phyloP scores from a whole-genome alignment of 331 rosid genomes.

The Acacia pycnantha region DNA sequence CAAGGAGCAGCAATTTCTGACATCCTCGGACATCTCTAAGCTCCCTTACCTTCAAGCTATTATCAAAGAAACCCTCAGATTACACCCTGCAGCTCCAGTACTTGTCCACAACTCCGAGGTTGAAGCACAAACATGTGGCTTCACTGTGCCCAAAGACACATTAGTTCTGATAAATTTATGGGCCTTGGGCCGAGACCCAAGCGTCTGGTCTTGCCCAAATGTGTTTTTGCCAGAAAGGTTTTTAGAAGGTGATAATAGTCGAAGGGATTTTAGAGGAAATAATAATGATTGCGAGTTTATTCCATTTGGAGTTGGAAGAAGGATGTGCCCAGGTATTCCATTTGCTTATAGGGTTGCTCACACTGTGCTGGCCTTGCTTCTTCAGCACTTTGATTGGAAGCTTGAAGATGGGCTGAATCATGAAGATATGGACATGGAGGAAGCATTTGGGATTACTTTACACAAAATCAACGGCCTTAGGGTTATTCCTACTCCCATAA shows the following conservation, averaged over 20 bases:
- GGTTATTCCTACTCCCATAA: not conserved
- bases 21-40: not conserved
- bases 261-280: not conserved
- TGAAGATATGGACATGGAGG: not conserved
- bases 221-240: no score
- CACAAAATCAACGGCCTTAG: not conserved
- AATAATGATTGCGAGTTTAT: not conserved
- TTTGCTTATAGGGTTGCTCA: not conserved
- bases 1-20: not conserved
- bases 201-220: no score
- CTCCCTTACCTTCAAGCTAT: not conserved
- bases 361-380: not conserved
- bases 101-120: no score
- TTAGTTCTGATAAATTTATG: no score
- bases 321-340: not conserved
- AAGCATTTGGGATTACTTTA: not conserved
- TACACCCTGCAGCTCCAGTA: no score
- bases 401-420: not conserved
- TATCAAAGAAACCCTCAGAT: not conserved
- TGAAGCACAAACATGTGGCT: no score
- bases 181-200: no score
- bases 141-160: no score
- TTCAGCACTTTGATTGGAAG: not conserved
- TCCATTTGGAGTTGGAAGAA: not conserved
- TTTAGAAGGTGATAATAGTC: not conserved